Conservation (phyloP, 2,329 filamentous ascomycete species). For the Xylaria sp. region DNA sequence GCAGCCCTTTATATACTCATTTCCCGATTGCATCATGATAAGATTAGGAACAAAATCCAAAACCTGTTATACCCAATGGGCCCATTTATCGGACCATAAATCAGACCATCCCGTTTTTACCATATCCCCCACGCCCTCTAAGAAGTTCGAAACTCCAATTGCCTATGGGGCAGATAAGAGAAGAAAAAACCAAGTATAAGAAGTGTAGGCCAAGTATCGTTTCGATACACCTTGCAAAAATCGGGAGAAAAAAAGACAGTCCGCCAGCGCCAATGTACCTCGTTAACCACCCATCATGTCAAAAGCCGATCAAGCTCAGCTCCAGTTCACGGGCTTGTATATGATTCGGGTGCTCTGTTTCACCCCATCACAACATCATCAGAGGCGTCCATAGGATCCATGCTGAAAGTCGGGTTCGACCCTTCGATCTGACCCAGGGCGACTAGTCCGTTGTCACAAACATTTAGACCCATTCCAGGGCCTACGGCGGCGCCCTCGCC, state of each 20-base stretch:
- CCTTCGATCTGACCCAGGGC: conserved; percentile 36
- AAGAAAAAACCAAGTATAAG: neutral
- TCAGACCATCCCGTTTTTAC: conserved; percentile 17
- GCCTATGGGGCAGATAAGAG: neutral
- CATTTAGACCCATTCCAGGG: conserved; percentile 30
- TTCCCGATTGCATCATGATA: conserved; percentile 2
- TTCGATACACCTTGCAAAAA: neutral
- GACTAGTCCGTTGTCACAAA: conserved; percentile 33
- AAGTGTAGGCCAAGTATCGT: neutral
- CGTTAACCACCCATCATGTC: neutral
- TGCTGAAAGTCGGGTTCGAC: conserved; percentile 22
- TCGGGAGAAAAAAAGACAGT: neutral
- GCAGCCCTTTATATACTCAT: conserved; percentile 12
- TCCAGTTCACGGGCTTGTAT: neutral
- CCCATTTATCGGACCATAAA: conserved; percentile 33
- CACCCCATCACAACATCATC: conserved; percentile 28
- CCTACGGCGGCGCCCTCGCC: conserved; percentile 55
- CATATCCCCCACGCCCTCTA: conserved; percentile 8
- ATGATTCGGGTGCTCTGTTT: neutral
- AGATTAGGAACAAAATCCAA: neutral
- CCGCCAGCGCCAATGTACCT: neutral
- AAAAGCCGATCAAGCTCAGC: neutral
- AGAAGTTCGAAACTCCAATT: conserved; percentile 1
- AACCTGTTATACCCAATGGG: conserved; percentile 15
- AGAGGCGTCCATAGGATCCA: conserved; percentile 7